A percentile compares a stretch with the other conserved stretches of the same genome.
phyloP scores from a whole-genome alignment of 2,329 filamentous ascomycete species.

The Penicillium olsonii region DNA sequence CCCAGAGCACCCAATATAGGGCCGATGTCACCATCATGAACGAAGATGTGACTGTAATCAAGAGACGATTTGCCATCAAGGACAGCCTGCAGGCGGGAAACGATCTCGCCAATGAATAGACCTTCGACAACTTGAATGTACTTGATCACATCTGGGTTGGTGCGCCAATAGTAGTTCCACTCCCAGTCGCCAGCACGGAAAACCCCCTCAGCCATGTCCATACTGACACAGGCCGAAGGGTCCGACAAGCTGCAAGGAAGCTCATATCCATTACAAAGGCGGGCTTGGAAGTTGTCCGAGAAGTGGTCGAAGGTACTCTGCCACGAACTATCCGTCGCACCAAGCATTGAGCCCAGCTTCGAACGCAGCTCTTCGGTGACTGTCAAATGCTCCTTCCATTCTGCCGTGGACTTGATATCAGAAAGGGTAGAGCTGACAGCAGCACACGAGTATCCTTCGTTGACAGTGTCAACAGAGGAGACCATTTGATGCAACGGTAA shows the following conservation, averaged over 20 bases:
- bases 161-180: slow-evolving; percentile 45
- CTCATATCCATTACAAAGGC: slow-evolving; percentile 42
- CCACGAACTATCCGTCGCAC: slow-evolving; percentile 33
- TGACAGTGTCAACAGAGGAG: slow-evolving; percentile 37
- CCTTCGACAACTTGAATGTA: slow-evolving; percentile 43
- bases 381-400: slow-evolving; percentile 39
- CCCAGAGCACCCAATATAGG: slow-evolving; percentile 39
- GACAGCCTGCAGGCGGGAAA: slow-evolving; percentile 34
- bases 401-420: slow-evolving; percentile 28
- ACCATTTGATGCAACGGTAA: slow-evolving; percentile 42
- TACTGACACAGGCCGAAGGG: slow-evolving; percentile 33
- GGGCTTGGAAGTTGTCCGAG: slow-evolving; percentile 43
- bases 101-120: slow-evolving; percentile 40
- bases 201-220: slow-evolving; percentile 35
- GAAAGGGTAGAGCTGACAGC: slow-evolving; percentile 25
- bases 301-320: slow-evolving; percentile 42
- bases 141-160: slow-evolving; percentile 33
- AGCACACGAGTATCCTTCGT: slow-evolving; percentile 38
- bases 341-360: slow-evolving; percentile 34
- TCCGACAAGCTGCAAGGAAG: slow-evolving; percentile 36
- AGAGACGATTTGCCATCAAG: slow-evolving; percentile 21
- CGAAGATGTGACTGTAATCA: slow-evolving; percentile 38
- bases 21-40: slow-evolving; percentile 43
- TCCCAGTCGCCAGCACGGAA: slow-evolving; percentile 46
- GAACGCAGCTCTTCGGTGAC: slow-evolving; percentile 34